These are phyloP conservation scores for Globisporangium heterothallicum DNA, from an alignment of 352 stramenopile genomes.

Conservation along the genomic window DNA sequence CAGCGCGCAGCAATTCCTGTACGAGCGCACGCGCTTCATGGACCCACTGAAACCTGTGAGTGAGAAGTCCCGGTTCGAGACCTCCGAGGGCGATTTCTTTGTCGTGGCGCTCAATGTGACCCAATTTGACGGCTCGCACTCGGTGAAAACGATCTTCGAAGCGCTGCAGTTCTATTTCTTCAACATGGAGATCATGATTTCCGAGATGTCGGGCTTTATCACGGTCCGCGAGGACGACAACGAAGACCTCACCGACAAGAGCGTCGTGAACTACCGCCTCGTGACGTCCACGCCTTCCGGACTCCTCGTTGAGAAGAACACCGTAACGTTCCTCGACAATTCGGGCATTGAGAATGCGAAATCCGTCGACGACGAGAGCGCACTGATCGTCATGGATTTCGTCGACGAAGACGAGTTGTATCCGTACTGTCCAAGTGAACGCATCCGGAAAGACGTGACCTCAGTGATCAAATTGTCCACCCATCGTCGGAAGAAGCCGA, in stretches of 20 bases:
- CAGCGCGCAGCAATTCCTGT: constrained; percentile 30
- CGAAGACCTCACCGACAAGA: constrained; percentile 5
- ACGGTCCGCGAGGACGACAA: constrained; percentile 44
- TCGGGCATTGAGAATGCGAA: background rate
- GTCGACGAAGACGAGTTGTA: constrained; percentile 15
- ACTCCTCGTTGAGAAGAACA: constrained; percentile 34
- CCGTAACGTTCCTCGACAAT: constrained; percentile 19
- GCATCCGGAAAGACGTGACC: constrained; percentile 13
- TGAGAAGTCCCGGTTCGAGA: constrained; percentile 31
- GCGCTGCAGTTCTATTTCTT: constrained; percentile 31
- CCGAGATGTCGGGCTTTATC: constrained; percentile 35
- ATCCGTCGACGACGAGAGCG: constrained; percentile 2
- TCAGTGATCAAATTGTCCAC: constrained; percentile 2
- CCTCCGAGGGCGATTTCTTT: constrained; percentile 22
- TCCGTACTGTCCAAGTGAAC: constrained; percentile 10
- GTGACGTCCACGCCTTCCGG: constrained; percentile 19
- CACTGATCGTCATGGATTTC: constrained; percentile 12
- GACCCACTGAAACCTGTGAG: constrained; percentile 27
- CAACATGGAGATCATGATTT: constrained; percentile 42
- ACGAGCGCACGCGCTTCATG: constrained; percentile 28
- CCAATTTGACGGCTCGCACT: constrained; percentile 5
- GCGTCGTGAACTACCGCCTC: constrained; percentile 30
- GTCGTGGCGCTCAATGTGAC: constrained; percentile 38
- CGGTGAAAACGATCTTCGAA: constrained; percentile 9
- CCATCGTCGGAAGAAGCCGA: constrained; percentile 1